Conservation (phyloP, 495 filamentous ascomycete species). For the Aspergillus conjunctus region DNA sequence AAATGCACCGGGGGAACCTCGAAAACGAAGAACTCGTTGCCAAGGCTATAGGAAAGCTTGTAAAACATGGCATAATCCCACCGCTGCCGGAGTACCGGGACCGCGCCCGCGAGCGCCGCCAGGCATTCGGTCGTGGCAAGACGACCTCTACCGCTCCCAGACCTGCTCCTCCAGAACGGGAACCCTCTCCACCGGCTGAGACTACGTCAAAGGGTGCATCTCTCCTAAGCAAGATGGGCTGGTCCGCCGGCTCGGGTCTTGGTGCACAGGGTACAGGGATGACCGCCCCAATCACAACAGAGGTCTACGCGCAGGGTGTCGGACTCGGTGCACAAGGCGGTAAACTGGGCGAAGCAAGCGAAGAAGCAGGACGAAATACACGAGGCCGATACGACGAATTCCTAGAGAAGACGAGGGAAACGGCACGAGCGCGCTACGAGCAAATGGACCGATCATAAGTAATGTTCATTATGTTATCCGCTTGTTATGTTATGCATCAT, state of each 20-base stretch:
- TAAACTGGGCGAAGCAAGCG: conserved; percentile 79
- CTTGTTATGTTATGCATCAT: background rate
- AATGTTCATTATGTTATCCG: background rate
- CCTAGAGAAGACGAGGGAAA: conserved; percentile 74
- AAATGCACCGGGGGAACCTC: conserved; percentile 72
- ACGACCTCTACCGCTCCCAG: conserved; percentile 44
- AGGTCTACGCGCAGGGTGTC: conserved; percentile 80
- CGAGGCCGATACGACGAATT: conserved; percentile 71
- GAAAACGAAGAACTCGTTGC: conserved; percentile 58
- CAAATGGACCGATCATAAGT: conserved; percentile 44
- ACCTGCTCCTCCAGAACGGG: conserved; percentile 34
- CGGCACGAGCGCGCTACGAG: conserved; percentile 78
- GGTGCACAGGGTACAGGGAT: conserved; percentile 78
- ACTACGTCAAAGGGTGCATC: conserved; percentile 76
- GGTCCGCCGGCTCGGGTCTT: conserved; percentile 76
- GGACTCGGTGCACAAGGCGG: conserved; percentile 83
- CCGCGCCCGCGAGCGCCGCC: conserved; percentile 78
- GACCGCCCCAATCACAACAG: conserved; percentile 73
- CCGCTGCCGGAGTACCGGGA: conserved; percentile 67
- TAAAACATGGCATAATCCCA: conserved; percentile 49
- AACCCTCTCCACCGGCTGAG: conserved; percentile 41
- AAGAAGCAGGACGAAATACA: conserved; percentile 76
- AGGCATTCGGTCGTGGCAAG: conserved; percentile 70
- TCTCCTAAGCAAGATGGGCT: conserved; percentile 89
- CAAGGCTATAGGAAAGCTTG: conserved; percentile 62